These are phyloP conservation scores for Cystobasidium ongulense DNA, from an alignment of 768 basidiomycete species.

Conservation along the genomic window DNA sequence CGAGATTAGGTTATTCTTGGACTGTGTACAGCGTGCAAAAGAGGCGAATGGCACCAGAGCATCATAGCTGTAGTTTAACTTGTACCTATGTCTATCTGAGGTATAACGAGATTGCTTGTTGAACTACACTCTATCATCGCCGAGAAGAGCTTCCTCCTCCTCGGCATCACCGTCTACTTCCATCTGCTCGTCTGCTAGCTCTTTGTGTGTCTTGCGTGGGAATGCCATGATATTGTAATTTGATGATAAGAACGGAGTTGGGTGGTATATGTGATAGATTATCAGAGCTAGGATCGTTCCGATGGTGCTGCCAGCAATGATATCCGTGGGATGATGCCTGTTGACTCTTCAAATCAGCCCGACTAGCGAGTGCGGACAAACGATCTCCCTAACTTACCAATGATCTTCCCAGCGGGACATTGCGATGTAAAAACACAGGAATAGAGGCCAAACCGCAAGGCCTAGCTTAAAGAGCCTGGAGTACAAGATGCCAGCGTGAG, in stretches of 20 bases:
- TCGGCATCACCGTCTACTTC: background rate
- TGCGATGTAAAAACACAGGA: slow-evolving; percentile 32
- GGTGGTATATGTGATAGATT: slow-evolving; percentile 29
- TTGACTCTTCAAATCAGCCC: background rate
- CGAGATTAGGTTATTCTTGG: no score
- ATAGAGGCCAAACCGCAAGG: slow-evolving; percentile 36
- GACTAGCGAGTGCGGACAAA: no score
- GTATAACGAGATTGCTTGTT: background rate
- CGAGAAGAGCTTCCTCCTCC: slow-evolving; percentile 11
- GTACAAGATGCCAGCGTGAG: slow-evolving; percentile 32
- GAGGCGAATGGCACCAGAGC: no score
- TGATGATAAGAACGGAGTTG: slow-evolving; percentile 16
- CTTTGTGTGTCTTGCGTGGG: slow-evolving; percentile 21
- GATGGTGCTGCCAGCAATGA: slow-evolving; percentile 24
- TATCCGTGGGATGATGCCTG: slow-evolving; percentile 32
- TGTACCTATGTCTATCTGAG: no score
- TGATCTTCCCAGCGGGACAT: slow-evolving; percentile 37
- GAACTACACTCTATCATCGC: background rate
- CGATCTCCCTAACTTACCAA: slow-evolving; percentile 19
- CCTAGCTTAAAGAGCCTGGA: slow-evolving; percentile 36
- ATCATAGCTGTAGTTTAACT: no score
- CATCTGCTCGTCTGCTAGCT: background rate
- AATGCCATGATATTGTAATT: slow-evolving; percentile 29
- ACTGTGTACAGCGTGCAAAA: no score
- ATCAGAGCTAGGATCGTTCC: slow-evolving; percentile 19